Percentiles rank a stretch among this genome's conserved stretches.
These are phyloP conservation scores for Fagopyrum esculentum DNA, from an alignment of 148 eudicot species.

Conservation along the genomic window DNA sequence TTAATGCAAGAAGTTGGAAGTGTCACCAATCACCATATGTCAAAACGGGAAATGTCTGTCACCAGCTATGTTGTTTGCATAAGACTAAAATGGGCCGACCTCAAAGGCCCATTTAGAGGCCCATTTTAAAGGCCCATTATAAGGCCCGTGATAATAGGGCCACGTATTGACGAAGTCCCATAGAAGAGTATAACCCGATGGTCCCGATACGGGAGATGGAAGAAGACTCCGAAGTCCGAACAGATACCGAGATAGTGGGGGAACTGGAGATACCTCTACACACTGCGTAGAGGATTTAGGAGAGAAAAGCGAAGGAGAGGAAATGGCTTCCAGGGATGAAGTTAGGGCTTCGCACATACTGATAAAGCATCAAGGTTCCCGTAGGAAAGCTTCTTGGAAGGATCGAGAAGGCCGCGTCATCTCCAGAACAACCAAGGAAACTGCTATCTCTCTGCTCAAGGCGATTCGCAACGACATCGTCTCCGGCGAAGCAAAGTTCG, in stretches of 20 bases:
- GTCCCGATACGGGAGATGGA: slow-evolving; percentile 35
- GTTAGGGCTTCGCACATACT: slow-evolving; percentile 91
- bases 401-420: slow-evolving; percentile 82
- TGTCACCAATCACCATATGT: no score
- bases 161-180: background rate
- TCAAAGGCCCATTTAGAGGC: background rate
- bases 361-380: slow-evolving; percentile 81
- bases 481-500: slow-evolving; percentile 49
- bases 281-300: background rate
- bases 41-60: no score
- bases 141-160: background rate
- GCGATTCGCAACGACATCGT: slow-evolving; percentile 61
- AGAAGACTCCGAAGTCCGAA: slow-evolving; percentile 32
- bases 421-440: slow-evolving; percentile 46
- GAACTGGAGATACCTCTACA: no score
- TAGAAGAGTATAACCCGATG: slow-evolving; percentile 22
- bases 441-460: slow-evolving; percentile 62
- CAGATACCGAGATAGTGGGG: background rate
- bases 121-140: no score
- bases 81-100: background rate
- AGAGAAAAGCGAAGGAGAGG: slow-evolving; percentile 16
- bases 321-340: slow-evolving; percentile 60
- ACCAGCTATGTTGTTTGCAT: no score
- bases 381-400: slow-evolving; percentile 87
- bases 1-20: no score